phyloP scores from a whole-genome alignment of 768 basidiomycete genomes.

The Suillus variegatus region DNA sequence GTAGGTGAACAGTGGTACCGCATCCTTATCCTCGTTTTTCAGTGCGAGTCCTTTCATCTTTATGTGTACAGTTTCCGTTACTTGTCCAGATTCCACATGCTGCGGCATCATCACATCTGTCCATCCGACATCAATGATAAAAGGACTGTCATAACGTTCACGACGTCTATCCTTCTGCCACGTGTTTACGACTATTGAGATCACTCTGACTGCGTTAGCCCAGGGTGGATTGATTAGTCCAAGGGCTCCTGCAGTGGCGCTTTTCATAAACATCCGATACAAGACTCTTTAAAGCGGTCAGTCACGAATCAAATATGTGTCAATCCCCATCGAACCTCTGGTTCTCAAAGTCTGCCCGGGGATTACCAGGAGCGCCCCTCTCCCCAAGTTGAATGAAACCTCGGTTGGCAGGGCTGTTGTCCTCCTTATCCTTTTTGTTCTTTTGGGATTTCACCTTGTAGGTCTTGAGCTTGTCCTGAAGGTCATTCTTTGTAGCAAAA shows the following conservation, averaged over 20 bases:
- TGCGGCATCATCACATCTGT: slow-evolving; percentile 38
- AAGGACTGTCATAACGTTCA: slow-evolving; percentile 34
- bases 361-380: slow-evolving; percentile 13
- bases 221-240: slow-evolving; percentile 33
- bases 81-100: slow-evolving; percentile 22
- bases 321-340: slow-evolving; percentile 36
- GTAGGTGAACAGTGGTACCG: not conserved
- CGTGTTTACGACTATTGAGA: slow-evolving; percentile 38
- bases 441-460: slow-evolving; percentile 43
- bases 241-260: slow-evolving; percentile 31
- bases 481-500: slow-evolving; percentile 33
- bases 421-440: slow-evolving; percentile 26
- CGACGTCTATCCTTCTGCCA: slow-evolving; percentile 37
- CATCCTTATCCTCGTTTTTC: slow-evolving; percentile 19
- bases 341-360: slow-evolving; percentile 49
- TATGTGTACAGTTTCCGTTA: slow-evolving; percentile 22
- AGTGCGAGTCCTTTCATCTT: slow-evolving; percentile 11
- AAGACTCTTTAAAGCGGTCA: slow-evolving; percentile 26
- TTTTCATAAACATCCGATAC: slow-evolving; percentile 30
- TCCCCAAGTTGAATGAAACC: slow-evolving; percentile 26
- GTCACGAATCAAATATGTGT: not conserved
- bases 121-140: slow-evolving; percentile 41
- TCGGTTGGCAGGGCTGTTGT: slow-evolving; percentile 47
- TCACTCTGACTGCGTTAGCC: slow-evolving; percentile 32
- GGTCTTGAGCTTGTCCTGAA: slow-evolving; percentile 39